Conservation (phyloP, 2,329 filamentous ascomycete genomes). For the Macrophomina phaseolina region DNA sequence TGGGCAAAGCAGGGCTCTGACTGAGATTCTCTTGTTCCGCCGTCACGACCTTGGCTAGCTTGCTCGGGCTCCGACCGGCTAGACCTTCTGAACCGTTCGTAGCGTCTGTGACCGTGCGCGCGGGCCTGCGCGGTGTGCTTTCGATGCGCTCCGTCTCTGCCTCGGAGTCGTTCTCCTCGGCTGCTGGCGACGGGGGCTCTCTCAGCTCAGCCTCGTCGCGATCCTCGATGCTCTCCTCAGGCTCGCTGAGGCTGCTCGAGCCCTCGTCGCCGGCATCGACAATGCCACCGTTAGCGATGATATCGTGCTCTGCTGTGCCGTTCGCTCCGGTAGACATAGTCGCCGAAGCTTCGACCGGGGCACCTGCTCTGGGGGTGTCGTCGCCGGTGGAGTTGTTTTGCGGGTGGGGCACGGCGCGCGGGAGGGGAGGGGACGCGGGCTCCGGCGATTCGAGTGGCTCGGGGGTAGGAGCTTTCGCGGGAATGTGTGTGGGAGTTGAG, state of each 20-base stretch:
- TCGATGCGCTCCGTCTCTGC: constrained; percentile 94
- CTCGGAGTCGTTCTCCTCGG: constrained; percentile 73
- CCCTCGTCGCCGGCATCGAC: constrained; percentile 43
- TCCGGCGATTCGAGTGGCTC: constrained; percentile 28
- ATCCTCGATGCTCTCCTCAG: constrained; percentile 80
- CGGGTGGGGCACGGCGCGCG: constrained; percentile 23
- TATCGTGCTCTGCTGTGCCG: not conserved
- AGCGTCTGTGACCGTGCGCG: constrained; percentile 41
- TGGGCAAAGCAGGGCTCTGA: not conserved
- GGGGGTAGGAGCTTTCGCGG: constrained; percentile 26
- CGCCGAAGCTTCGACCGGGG: not conserved
- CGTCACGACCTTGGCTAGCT: constrained; percentile 42
- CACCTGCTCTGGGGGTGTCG: not conserved
- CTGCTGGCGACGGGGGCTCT: constrained; percentile 5
- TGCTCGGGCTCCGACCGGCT: constrained; percentile 45
- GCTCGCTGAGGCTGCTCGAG: constrained; percentile 92
- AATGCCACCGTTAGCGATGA: constrained; percentile 6
- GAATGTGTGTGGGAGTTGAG: constrained; percentile 18
- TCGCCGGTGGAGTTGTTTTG: constrained; percentile 14
- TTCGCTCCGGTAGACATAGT: constrained; percentile 5
- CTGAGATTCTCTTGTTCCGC: constrained; percentile 37
- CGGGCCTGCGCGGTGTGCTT: constrained; percentile 76
- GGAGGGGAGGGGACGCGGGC: constrained; percentile 18
- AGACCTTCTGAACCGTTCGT: constrained; percentile 41
- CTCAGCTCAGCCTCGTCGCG: constrained; percentile 40